These are phyloP conservation scores for Populus deltoides DNA, from an alignment of 345 rosid species.

Conservation along the genomic window DNA sequence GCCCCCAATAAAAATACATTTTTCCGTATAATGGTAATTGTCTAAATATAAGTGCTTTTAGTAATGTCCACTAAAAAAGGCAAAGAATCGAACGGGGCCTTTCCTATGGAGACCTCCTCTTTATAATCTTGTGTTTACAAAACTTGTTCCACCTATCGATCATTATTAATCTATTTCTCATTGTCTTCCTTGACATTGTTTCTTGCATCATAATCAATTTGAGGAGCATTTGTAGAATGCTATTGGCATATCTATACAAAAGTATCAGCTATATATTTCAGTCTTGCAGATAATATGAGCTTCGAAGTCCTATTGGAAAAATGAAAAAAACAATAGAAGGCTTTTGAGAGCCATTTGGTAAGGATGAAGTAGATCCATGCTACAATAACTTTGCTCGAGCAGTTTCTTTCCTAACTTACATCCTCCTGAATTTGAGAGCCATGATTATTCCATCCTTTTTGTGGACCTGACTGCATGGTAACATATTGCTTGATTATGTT, in stretches of 20 bases:
- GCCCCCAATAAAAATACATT: background rate
- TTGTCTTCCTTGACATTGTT: background rate
- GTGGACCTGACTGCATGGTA: background rate
- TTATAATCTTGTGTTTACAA: background rate
- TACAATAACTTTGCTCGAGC: background rate
- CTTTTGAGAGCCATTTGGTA: background rate
- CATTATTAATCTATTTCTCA: background rate
- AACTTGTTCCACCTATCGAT: background rate
- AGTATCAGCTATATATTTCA: background rate
- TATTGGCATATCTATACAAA: background rate
- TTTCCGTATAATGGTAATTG: background rate
- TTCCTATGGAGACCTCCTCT: background rate
- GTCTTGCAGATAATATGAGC: background rate
- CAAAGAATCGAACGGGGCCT: background rate
- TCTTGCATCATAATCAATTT: background rate
- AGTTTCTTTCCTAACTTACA: background rate
- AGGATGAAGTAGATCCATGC: background rate
- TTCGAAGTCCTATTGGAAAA: background rate
- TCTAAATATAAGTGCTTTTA: background rate
- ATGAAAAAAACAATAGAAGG: too few relatives aligned
- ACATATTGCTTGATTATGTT: slow-evolving; percentile 5
- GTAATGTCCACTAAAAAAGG: background rate
- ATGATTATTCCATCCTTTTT: background rate
- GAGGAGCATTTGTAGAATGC: background rate
- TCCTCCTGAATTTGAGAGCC: background rate